Base-by-base conservation (phyloP, 257 asterid genomes). In the Ilex aquifolium region DNA sequence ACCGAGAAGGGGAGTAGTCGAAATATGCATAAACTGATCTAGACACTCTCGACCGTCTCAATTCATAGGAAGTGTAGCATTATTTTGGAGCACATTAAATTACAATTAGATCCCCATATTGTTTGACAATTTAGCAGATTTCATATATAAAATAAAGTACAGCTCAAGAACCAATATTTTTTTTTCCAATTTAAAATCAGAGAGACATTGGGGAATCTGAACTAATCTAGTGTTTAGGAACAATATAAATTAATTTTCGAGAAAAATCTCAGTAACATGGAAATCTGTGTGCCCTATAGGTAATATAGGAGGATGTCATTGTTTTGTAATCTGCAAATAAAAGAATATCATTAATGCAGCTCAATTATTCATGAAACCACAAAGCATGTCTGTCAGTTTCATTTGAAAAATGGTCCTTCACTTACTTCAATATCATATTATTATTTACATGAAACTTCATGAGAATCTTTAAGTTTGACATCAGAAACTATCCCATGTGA, bases 301-400 rank as follows among this genome's bases (percentile, higher is more conserved):
- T 68, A 68, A 77, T 71, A 70, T 66, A 62, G 16, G 13, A 60
- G 62, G 72, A 66, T 65, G 70, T 66, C 66, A 39, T 6, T 63
- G 54, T 66, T 62, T 76, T 54, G 79, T 63, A 69, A 64, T 69
- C 51, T 59, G 60, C 69, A 64, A n/a, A n/a, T n/a, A n/a, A 66
- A 62, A 65, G 44, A 72, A 62, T 72, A 76, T 65, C 10, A 76
- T 64, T 64, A 55, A 69, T 67, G 63, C 70, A 80, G 78, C 82
- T 78, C 90, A 65, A 53, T 72, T 73, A 69, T 73, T 70, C 68
- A 73, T 75, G 80, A 51, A 59, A 66, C 30, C 68, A 72, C 61
- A 65, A 76, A 72, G 95, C 68, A 84, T 84, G 83, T 86, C 86
- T 86, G 95, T 84, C 91, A 82, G 80, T 16, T 69, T 72, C 68